Evolutionary conservation across 148 eudicot genomes (phyloP).

Genomic region (Suaeda aralocaspica): DNA sequence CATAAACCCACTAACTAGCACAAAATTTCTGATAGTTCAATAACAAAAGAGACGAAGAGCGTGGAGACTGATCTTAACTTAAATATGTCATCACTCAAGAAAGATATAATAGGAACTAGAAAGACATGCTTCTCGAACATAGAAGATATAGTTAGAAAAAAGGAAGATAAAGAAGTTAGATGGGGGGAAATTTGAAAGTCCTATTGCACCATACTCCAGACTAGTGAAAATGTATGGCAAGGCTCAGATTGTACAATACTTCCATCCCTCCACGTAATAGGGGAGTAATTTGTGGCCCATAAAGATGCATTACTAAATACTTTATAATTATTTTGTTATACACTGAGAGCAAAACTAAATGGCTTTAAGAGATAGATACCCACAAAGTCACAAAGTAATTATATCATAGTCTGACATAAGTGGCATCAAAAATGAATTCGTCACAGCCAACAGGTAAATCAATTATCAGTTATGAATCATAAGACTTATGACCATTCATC

Average conservation of each 20-base stretch:
- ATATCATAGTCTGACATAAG: background rate
- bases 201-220: background rate
- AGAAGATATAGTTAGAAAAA: background rate
- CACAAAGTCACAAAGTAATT: background rate
- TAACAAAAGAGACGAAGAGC: background rate
- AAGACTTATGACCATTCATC: background rate
- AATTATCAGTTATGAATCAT: no score
- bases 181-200: background rate
- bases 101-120: background rate
- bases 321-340: background rate
- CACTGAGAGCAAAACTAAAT: constrained; percentile 1
- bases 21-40: background rate
- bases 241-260: background rate
- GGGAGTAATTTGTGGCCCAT: background rate
- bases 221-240: background rate
- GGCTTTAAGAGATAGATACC: background rate
- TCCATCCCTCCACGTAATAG: background rate
- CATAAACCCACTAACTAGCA: constrained; percentile 3
- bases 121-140: background rate
- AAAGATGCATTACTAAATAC: background rate
- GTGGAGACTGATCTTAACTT: background rate
- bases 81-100: background rate
- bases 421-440: constrained; percentile 1
- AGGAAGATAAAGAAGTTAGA: background rate
- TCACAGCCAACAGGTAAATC: background rate